Base-by-base conservation (phyloP, 1,284 basidiomycete species). In the Inonotus obliquus region DNA sequence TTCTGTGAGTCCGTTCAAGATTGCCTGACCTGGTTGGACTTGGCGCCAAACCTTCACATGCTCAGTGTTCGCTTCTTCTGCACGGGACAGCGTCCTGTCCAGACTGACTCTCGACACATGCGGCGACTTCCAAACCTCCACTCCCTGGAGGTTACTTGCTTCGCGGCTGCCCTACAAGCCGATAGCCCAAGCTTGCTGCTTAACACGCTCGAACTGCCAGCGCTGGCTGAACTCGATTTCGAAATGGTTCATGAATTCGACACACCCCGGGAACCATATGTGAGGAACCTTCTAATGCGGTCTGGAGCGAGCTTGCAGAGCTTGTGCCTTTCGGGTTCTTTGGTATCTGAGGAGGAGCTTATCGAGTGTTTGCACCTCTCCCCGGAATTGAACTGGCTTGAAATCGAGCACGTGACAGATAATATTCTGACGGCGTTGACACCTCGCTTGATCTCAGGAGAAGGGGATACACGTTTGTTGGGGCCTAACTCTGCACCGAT, bases 1-100 rank as follows among this genome's bases (percentile, higher is more conserved):
- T 60, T 60, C 58, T 54, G 49, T 23, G 39, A 23, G 19, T 60
- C 58, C 13, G 19, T 60, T 14, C 58, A 53, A 25, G 48, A 38
- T 21, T 53, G 49, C n/a, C 35, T 54, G n/a, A 49, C 48, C 11
- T 60, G 58, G 58, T 17, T 60, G n/a, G 58, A 60, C 39, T 29
- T 54, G 29, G 51, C 47, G 17, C 58, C 58, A 27, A 53, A 60
- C 35, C 48, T 60, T 10, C 37, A 41, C 4, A 32, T n/a, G 10
- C 58, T 60, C 23, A 13, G 21, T n/a, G 35, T 60, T 21, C 48
- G 58, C n/a, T 29, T 60, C 39, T 60, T 41, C 51, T 14, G 19
- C 7, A 39, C 37, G 3, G 35, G 32, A 1, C 49, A 53, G 13
- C 25, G 37, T 11, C 5, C 1, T 1, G 21, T n/a, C n/a, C 51